A percentile compares a stretch with the other conserved stretches of the same genome.
These are phyloP conservation scores for Lachnellula arida DNA, from an alignment of 2,329 filamentous ascomycete genomes.

Conservation along the genomic window DNA sequence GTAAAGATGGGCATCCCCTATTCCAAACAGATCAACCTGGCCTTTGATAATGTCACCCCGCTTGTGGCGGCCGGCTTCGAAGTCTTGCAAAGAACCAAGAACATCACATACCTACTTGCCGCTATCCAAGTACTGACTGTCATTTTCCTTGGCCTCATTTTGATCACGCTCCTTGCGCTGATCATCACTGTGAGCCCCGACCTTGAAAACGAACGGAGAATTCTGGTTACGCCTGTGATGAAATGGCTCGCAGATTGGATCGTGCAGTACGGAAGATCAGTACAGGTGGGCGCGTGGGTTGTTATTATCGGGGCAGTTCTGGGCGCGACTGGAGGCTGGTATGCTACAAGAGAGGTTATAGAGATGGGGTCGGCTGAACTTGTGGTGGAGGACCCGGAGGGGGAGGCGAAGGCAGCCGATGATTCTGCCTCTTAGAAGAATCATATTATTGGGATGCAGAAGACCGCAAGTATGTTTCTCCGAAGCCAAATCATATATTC, in stretches of 20 bases:
- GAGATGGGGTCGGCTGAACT: not conserved
- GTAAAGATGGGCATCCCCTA: conserved; percentile 46
- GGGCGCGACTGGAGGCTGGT: conserved; percentile 7
- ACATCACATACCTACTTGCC: conserved; percentile 45
- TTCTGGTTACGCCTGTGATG: conserved; percentile 40
- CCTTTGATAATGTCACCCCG: conserved; percentile 48
- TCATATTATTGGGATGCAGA: too few species aligned
- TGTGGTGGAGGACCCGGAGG: conserved; percentile 1
- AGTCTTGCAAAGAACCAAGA: conserved; percentile 44
- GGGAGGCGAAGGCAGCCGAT: not conserved
- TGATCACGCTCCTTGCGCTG: conserved; percentile 36
- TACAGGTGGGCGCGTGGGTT: conserved; percentile 7
- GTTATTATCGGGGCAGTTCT: conserved; percentile 4
- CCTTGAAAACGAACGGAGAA: conserved; percentile 37
- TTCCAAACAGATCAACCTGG: conserved; percentile 46
- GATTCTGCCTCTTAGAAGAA: not conserved
- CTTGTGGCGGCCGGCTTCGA: conserved; percentile 45
- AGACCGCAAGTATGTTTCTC: too few species aligned
- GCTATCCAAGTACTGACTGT: conserved; percentile 43
- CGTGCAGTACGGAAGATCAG: conserved; percentile 2
- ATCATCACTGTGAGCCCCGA: conserved; percentile 45
- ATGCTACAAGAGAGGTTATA: conserved; percentile 8
- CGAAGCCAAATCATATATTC: too few species aligned
- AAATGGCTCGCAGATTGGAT: conserved; percentile 27
- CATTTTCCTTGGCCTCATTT: conserved; percentile 36